Conservation (phyloP, 148 eudicot genomes). For the Chenopodium suecicum region DNA sequence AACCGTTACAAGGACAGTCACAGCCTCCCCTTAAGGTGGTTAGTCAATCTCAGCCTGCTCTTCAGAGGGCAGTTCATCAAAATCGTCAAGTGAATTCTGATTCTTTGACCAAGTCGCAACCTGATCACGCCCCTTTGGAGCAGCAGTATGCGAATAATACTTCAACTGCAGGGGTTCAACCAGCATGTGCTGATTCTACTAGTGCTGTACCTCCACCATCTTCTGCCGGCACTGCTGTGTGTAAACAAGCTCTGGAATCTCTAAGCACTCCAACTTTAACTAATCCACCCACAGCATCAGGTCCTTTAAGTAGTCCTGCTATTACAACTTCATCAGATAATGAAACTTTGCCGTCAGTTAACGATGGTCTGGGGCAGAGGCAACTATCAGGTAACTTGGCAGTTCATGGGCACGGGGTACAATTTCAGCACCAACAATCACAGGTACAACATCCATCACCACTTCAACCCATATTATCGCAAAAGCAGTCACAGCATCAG, state of each 20-base stretch:
- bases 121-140: conserved; percentile 34
- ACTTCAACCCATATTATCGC: conserved; percentile 27
- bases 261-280: conserved; percentile 33
- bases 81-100: conserved; percentile 47
- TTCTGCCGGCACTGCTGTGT: conserved; percentile 32
- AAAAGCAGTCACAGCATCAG: conserved; percentile 39
- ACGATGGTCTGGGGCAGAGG: conserved; percentile 40
- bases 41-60: conserved; percentile 43
- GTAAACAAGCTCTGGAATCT: conserved; percentile 44
- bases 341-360: conserved; percentile 39
- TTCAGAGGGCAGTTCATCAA: conserved; percentile 47
- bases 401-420: conserved; percentile 35
- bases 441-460: conserved; percentile 38
- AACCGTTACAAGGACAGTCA: conserved; percentile 35
- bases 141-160: conserved; percentile 33
- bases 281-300: conserved; percentile 36
- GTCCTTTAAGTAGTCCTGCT: conserved; percentile 35
- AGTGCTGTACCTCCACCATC: conserved; percentile 32
- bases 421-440: conserved; percentile 44
- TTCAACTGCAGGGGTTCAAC: conserved; percentile 27
- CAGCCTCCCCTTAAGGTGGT: conserved; percentile 41
- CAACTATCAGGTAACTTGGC: conserved; percentile 40
- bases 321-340: conserved; percentile 32
- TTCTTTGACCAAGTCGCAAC: conserved; percentile 38
- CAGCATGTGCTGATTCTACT: conserved; percentile 28